phyloP scores from a whole-genome alignment of 2,329 filamentous ascomycete genomes.

The Xylaria sp. region DNA sequence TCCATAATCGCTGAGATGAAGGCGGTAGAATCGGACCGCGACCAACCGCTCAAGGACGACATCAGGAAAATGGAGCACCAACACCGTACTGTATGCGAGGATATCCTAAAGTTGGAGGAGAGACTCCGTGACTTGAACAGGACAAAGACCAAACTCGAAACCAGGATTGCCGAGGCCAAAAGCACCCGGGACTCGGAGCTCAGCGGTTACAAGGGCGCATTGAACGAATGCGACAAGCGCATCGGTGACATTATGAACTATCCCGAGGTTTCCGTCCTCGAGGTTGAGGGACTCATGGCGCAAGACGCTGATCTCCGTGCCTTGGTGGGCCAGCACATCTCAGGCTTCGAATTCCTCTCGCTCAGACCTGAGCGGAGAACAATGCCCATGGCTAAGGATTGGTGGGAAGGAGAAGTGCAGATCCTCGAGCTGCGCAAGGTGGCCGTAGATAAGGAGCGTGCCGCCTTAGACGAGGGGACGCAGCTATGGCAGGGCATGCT shows the following conservation, averaged over 20 bases:
- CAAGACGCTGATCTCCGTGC: constrained; percentile 35
- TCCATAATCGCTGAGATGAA: constrained; percentile 63
- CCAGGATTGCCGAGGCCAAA: constrained; percentile 68
- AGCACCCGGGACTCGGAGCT: constrained; percentile 76
- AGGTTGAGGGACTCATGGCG: constrained; percentile 55
- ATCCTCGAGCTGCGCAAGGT: constrained; percentile 64
- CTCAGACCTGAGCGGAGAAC: constrained; percentile 73
- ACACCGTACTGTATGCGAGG: constrained; percentile 61
- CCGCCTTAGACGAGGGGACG: constrained; percentile 74
- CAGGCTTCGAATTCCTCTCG: constrained; percentile 65
- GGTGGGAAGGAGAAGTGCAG: constrained; percentile 73
- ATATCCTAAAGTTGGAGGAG: constrained; percentile 74
- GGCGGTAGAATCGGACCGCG: constrained; percentile 63
- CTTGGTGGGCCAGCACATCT: constrained; percentile 43
- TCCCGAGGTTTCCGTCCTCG: constrained; percentile 65
- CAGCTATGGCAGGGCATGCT: constrained; percentile 73
- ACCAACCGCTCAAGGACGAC: constrained; percentile 68
- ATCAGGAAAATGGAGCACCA: constrained; percentile 69
- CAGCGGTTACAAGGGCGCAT: constrained; percentile 74
- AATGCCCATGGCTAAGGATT: constrained; percentile 74
- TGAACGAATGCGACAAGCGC: constrained; percentile 72
- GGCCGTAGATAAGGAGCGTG: constrained; percentile 68
- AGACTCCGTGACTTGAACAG: constrained; percentile 69
- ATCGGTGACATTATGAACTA: constrained; percentile 67
- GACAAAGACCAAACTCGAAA: constrained; percentile 66